Base-by-base conservation (phyloP, 345 rosid genomes). In the Moricandia arvensis region DNA sequence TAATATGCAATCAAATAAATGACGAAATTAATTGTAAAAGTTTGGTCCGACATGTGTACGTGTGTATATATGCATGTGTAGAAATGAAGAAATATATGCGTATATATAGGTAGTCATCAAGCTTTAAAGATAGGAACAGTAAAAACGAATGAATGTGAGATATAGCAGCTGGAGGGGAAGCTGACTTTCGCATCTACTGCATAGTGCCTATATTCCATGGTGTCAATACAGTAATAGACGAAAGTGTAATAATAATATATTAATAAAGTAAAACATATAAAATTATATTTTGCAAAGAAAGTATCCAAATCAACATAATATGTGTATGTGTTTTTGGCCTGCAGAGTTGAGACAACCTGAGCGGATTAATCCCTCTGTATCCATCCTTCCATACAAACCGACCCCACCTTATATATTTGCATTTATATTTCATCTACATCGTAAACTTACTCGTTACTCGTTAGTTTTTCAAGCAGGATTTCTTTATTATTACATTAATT, bases 371-470 rank as follows among this genome's bases (percentile, higher is more conserved):
- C 63, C 71, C 51, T 72, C 34, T 84, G 85, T 78, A 78, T 83
- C 83, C 87, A 71, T 57, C 64, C 75, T 45, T 53, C 82, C 79
- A 68, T 77, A 68, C 89, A 82, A 63, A 34, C 53, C 69, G 86
- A 76, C 75, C 90, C 90, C 77, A 78, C 77, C 64, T 60, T 61
- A 49, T 16, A 63, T 63, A 64, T 58, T 70, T 57, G 64, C 75
- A 69, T 76, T 54, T 69, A 69, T 75, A 35, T 27, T 49, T 68
- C 63, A 35, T 35, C 18, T 34, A 30, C 68, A 34, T 74, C 24
- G 24, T 21, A 21, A 21, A 21, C 24, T 21, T 21, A 21, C 24
- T 21, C 24, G 24, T 21, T 21, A 21, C 24, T 21, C 24, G 24
- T 21, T 21, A 21, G 24, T 21, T 21, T 21, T 21, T 21, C 24